Conservation (phyloP, 345 rosid species). For the Melaleuca alternifolia region DNA sequence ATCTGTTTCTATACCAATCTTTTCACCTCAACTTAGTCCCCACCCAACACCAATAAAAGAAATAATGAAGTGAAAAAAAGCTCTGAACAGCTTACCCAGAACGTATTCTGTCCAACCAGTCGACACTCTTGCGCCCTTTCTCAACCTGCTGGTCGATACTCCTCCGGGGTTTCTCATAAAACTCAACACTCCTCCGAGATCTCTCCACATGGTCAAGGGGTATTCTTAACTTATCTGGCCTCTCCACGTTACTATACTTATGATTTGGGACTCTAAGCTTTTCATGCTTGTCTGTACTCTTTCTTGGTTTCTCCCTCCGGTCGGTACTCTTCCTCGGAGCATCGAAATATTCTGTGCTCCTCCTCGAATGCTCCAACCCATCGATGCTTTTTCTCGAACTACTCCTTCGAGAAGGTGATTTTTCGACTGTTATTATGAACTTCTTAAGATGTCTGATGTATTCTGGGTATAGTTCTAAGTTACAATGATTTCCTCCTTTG, state of each 20-base stretch:
- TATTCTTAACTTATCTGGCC: constrained; percentile 39
- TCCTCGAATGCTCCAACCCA: constrained; percentile 38
- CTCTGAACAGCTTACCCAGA: constrained; percentile 1
- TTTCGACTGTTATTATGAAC: constrained; percentile 72
- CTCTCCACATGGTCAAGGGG: constrained; percentile 73
- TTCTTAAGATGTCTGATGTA: constrained; percentile 88
- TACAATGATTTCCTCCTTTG: constrained; percentile 86
- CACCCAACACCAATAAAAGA: background rate
- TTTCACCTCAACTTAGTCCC: background rate
- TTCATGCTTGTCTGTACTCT: constrained; percentile 42
- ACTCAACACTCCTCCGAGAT: constrained; percentile 89
- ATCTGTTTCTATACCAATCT: constrained; percentile 1
- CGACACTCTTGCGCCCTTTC: constrained; percentile 77
- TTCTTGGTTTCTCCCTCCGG: constrained; percentile 58
- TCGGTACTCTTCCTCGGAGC: constrained; percentile 69
- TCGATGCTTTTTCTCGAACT: constrained; percentile 60
- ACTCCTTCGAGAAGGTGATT: constrained; percentile 51
- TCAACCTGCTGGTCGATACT: constrained; percentile 48
- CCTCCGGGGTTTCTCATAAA: constrained; percentile 60
- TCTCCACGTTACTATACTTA: constrained; percentile 51
- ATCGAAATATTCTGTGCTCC: constrained; percentile 42
- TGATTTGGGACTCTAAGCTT: constrained; percentile 44
- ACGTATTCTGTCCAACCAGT: constrained; percentile 49
- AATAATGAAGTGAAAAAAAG: background rate
- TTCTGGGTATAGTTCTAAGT: constrained; percentile 74